Base-by-base conservation (phyloP, 768 basidiomycete species). In the Cyclocybe cylindracea region DNA sequence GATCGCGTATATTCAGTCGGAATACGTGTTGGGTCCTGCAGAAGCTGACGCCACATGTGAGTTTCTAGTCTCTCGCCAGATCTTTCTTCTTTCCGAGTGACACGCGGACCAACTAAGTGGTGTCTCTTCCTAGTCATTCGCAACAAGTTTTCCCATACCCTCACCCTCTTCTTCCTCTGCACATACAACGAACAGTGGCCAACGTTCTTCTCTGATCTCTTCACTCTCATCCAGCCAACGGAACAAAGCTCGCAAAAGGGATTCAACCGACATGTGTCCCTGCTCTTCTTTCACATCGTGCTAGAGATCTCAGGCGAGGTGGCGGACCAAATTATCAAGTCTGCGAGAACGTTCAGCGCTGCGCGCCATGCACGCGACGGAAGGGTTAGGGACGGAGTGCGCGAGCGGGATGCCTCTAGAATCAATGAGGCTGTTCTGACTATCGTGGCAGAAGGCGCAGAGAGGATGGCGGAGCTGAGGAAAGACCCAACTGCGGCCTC, bases 271-370 rank as follows among this genome's bases (percentile, higher is more conserved):
- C 90, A 95, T 62, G 82, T 96, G 32, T 89, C 89, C 16, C 78
- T 94, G 29, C 80, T 99, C 51, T 85, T 97, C 67, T 91, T 98
- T 67, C 94, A 91, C 62, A 78, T 98, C 59, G 78, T 99, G 39
- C 84, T 90, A 53, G 97, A 99, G 68, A 95, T 98, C 48, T 95
- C 94, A 0, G 90, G 91, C 10, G 97, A 99, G 69, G 90, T 98
- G n/a, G 93, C 93, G 44, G 97, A 99, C 73, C 89, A 92, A 62
- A 84, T 93, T 55, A 84, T 98, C 61, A 94, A 96, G 70, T 80
- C 90, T 44, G 95, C 94, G 10, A 78, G 95, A 45, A 67, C 83
- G 39, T 94, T 82, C 65, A 85, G 77, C 48, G 72, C 78, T 7
- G 82, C 77, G 44, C 82, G 97, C 43, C 86, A 93, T 64, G 75